Base-by-base conservation (phyloP, 306 rosid genomes). In the Sophora flavescens region DNA sequence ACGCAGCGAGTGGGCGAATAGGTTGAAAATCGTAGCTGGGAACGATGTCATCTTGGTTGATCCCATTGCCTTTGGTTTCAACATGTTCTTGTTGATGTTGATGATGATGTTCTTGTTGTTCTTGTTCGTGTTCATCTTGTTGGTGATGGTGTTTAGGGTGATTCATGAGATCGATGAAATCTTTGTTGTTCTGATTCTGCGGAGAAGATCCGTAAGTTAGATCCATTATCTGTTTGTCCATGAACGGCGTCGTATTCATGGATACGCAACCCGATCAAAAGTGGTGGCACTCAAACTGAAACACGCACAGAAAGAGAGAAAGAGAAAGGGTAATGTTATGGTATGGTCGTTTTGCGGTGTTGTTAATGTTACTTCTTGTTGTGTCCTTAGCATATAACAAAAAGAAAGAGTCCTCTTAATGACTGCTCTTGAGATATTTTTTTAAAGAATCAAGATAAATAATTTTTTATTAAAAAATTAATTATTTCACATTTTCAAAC, bases 161-260 rank as follows among this genome's bases (percentile, higher is more conserved):
- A 60, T 72, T 87, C 81, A 84, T 81, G 60, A 88, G 86, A 84
- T 91, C 88, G 81, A 91, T 80, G 83, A 89, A 83, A 75, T 91
- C 96, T 64, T 88, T 87, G 78, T 32, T 82, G 59, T 17, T 63
- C 63, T 72, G 81, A 11, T 81, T 41, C 61, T 77, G 70, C 16
- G 90, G 66, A 22, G 90, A 33, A 28, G 88, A 80, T n/a, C 87
- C 88, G 17, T 78, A 84, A 4, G 84, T 79, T 36, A 91, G 93
- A 88, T 93, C 97, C 96, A 91, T 93, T 39, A 93, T 88, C 90
- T 93, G 97, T 79, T 91, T 89, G 91, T 93, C 97, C 96, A 91
- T 87, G 60, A 82, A 91, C 76, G 96, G 75, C 83, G 93, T 81
- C 84, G 98, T 84, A 86, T 86, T 89, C 92, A 89, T 91, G 80